These are phyloP conservation scores for Euphorbia schlechtendalii DNA, from an alignment of 441 rosid species.

Conservation along the genomic window DNA sequence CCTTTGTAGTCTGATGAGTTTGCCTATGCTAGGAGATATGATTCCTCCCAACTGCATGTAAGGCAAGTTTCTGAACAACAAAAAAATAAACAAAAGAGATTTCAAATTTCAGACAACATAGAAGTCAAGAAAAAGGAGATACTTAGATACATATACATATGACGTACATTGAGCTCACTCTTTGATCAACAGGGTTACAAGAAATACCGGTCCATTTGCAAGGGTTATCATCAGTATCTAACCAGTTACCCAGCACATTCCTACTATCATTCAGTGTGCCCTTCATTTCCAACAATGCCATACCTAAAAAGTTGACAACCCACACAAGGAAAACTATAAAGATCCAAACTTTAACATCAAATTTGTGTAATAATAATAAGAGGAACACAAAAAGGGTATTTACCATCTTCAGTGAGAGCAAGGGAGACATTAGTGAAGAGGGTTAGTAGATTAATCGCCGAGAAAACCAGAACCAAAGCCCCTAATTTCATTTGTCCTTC, in stretches of 20 bases:
- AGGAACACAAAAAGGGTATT: background rate
- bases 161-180: conserved; percentile 66
- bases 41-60: conserved; percentile 81
- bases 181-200: conserved; percentile 55
- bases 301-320: conserved; percentile 35
- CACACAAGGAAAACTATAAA: conserved; percentile 11
- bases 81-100: conserved; percentile 7
- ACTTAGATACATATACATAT: too few species aligned
- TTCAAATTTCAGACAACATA: background rate
- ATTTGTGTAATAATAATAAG: background rate
- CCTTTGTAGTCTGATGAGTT: conserved; percentile 66
- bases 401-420: conserved; percentile 64
- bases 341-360: conserved; percentile 13
- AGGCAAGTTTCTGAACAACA: conserved; percentile 64
- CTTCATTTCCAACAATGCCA: conserved; percentile 69
- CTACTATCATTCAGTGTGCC: conserved; percentile 64
- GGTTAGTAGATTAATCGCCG: conserved; percentile 29
- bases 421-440: conserved; percentile 29
- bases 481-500: conserved; percentile 26
- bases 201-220: conserved; percentile 93
- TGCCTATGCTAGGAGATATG: conserved; percentile 85
- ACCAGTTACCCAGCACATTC: conserved; percentile 66
- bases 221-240: conserved; percentile 61
- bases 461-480: conserved; percentile 24
- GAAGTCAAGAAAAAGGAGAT: too few species aligned